Evolutionary conservation across 108 stramenopile genomes (phyloP).

Genomic region (Pinguiococcus pyrenoidosus): DNA sequence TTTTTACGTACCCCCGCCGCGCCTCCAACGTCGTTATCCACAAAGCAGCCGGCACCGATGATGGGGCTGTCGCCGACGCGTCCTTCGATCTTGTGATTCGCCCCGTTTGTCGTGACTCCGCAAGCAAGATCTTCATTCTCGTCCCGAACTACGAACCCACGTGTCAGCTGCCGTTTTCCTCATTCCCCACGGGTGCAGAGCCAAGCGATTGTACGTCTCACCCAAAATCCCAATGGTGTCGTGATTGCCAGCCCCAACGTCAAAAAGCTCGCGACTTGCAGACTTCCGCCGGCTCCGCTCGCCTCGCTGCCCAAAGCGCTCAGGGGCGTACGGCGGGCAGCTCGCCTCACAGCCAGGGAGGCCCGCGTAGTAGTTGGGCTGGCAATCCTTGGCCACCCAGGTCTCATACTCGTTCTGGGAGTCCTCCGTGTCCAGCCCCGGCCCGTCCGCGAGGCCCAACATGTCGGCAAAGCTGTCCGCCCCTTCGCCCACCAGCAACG

Average conservation of each 20-base stretch:
- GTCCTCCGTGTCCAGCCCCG: constrained; percentile 7
- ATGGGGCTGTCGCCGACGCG: constrained; percentile 29
- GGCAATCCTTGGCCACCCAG: constrained; percentile 18
- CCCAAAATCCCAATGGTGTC: constrained; percentile 40
- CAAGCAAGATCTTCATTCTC: constrained; percentile 19
- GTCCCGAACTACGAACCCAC: constrained; percentile 21
- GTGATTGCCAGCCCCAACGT: constrained; percentile 14
- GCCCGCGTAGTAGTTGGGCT: constrained; percentile 31
- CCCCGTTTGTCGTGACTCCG: constrained; percentile 32
- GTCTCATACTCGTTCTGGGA: constrained; percentile 6
- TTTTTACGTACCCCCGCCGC: too few species aligned
- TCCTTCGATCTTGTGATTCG: constrained; percentile 23
- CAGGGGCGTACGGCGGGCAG: constrained; percentile 13
- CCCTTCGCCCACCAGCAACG: constrained; percentile 28
- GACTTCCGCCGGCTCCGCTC: neutral
- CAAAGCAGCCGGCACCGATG: constrained; percentile 29
- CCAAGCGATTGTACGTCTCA: too few species aligned
- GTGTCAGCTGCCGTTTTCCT: too few species aligned
- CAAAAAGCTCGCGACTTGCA: neutral
- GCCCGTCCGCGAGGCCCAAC: constrained; percentile 19
- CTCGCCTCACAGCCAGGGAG: constrained; percentile 7
- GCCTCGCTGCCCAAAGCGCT: neutral
- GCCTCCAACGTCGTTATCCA: constrained; percentile 27
- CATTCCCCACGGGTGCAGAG: too few species aligned
- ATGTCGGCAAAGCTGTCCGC: constrained; percentile 18